Percentiles rank a stretch among this genome's conserved stretches.
Conservation (phyloP, 495 filamentous ascomycete genomes). For the Penicillium pancosmium region DNA sequence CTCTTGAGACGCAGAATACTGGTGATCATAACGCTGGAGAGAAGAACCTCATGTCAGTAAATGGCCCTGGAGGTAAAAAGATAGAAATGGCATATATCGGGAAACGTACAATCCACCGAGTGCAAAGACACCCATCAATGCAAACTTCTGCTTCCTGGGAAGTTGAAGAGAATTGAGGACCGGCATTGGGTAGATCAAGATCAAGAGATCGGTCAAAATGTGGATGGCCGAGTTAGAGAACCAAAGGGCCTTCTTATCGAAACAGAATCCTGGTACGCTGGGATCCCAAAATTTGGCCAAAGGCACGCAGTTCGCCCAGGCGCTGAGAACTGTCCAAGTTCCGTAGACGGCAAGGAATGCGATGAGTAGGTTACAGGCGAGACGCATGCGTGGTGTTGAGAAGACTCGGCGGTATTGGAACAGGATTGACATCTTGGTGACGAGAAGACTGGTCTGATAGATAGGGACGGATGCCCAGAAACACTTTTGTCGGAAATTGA, state of each 20-base stretch:
- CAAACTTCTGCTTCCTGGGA: slow-evolving; percentile 44
- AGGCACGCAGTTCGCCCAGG: slow-evolving; percentile 42
- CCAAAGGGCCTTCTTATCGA: slow-evolving; percentile 39
- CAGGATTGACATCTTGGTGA: slow-evolving; percentile 43
- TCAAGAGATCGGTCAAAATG: slow-evolving; percentile 52
- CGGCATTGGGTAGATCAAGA: slow-evolving; percentile 52
- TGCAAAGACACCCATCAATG: slow-evolving; percentile 49
- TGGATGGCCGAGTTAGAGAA: slow-evolving; percentile 44
- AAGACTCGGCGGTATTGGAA: slow-evolving; percentile 44
- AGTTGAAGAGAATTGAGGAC: slow-evolving; percentile 48
- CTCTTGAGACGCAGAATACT: slow-evolving; percentile 57
- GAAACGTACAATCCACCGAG: slow-evolving; percentile 49
- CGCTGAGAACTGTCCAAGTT: slow-evolving; percentile 38
- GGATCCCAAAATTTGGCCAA: slow-evolving; percentile 40
- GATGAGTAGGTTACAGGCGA: slow-evolving; percentile 39
- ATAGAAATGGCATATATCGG: not conserved
- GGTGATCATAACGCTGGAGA: slow-evolving; percentile 52
- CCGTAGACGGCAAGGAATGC: slow-evolving; percentile 40
- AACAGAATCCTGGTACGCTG: slow-evolving; percentile 32
- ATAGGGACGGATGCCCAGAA: slow-evolving; percentile 42
- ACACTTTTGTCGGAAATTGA: slow-evolving; percentile 16
- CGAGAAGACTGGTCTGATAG: slow-evolving; percentile 38
- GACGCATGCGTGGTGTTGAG: slow-evolving; percentile 37
- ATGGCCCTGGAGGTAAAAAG: not conserved
- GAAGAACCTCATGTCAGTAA: not conserved